These are phyloP conservation scores for Pseudozyma sp. DNA, from an alignment of 1,284 basidiomycete genomes.

Conservation along the genomic window DNA sequence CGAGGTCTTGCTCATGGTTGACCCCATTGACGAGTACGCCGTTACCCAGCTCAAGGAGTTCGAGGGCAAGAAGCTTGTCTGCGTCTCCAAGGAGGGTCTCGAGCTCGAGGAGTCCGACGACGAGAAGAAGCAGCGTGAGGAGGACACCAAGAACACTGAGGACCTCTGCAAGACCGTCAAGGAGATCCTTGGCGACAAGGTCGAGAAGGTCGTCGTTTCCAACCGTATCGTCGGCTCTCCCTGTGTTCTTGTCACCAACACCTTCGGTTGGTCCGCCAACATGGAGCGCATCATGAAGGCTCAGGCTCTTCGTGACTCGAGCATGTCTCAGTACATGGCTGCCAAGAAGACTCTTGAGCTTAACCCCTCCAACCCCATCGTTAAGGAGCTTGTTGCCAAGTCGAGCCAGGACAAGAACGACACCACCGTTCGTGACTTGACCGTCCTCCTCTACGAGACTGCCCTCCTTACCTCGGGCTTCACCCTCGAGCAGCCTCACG, in stretches of 20 bases:
- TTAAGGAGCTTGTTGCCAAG: slow-evolving; percentile 95
- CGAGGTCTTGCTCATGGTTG: slow-evolving; percentile 93
- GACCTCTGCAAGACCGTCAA: slow-evolving; percentile 95
- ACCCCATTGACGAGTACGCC: slow-evolving; percentile 76
- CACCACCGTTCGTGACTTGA: slow-evolving; percentile 92
- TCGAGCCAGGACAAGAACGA: slow-evolving; percentile 96
- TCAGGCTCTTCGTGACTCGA: slow-evolving; percentile 96
- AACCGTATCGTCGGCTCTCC: slow-evolving; percentile 77
- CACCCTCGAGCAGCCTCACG: slow-evolving; percentile 92
- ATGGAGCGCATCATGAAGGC: slow-evolving; percentile 99
- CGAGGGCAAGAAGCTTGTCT: slow-evolving; percentile 96
- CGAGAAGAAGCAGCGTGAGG: slow-evolving; percentile 92
- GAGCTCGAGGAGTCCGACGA: slow-evolving; percentile 99
- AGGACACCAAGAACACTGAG: slow-evolving; percentile 84
- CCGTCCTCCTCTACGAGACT: slow-evolving; percentile 95
- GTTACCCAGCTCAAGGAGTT: slow-evolving; percentile 99
- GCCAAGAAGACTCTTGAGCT: slow-evolving; percentile 97
- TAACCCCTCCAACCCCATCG: slow-evolving; percentile 91
- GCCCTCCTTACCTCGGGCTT: slow-evolving; percentile 81
- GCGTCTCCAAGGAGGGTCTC: slow-evolving; percentile 98
- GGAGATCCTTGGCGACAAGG: slow-evolving; percentile 98
- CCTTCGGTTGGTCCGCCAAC: slow-evolving; percentile 99
- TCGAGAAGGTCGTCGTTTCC: slow-evolving; percentile 98
- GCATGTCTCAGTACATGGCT: slow-evolving; percentile 97
- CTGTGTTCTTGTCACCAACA: slow-evolving; percentile 81